phyloP scores from a whole-genome alignment of 1,284 basidiomycete genomes.

The Chalciporus sp. region DNA sequence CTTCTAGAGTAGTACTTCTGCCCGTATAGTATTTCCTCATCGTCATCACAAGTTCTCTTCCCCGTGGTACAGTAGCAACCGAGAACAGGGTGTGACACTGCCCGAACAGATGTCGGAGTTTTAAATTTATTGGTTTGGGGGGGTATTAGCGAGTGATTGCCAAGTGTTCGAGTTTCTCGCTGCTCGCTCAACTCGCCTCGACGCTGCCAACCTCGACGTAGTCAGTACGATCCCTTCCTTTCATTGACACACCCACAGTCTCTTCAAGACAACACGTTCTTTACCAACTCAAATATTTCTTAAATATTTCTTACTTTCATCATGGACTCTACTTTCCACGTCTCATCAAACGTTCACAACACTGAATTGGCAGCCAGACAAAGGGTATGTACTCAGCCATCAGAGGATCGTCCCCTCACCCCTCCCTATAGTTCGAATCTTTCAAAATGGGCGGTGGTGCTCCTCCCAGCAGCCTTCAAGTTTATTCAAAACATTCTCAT shows the following conservation, averaged over 20 bases:
- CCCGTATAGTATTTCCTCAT: too few relatives aligned
- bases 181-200: constrained; percentile 32
- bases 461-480: constrained; percentile 33
- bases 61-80: background rate
- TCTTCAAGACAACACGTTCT: constrained; percentile 40
- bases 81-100: too few relatives aligned
- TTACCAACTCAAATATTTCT: constrained; percentile 27
- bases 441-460: constrained; percentile 57
- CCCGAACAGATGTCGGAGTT: constrained; percentile 19
- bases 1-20: too few relatives aligned
- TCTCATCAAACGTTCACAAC: constrained; percentile 17
- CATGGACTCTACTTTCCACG: constrained; percentile 27
- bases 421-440: constrained; percentile 53
- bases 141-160: constrained; percentile 10
- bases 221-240: constrained; percentile 37
- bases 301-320: constrained; percentile 7
- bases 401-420: background rate
- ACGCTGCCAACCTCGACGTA: constrained; percentile 21
- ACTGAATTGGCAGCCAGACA: constrained; percentile 46
- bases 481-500: constrained; percentile 46
- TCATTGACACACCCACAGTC: constrained; percentile 34
- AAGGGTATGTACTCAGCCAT: constrained; percentile 38
- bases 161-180: constrained; percentile 27
- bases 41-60: too few relatives aligned
- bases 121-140: constrained; percentile 7